A percentile compares a stretch with the other conserved stretches of the same genome.
Evolutionary conservation across 2,329 filamentous ascomycete species (phyloP).

Genomic region (Bipolaris cookei): DNA sequence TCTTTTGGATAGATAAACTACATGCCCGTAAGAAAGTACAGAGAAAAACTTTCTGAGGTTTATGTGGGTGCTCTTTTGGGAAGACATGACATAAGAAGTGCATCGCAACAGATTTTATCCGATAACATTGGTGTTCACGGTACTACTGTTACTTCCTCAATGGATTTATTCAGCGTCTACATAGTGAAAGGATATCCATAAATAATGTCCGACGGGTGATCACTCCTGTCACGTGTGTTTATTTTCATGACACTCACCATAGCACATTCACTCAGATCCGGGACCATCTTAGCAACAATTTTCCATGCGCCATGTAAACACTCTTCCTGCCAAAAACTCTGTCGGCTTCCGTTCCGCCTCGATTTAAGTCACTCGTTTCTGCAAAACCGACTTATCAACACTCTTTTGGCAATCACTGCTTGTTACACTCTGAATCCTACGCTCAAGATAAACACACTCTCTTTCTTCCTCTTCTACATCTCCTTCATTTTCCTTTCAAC

Average conservation of each 20-base stretch:
- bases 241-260: background rate
- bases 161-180: too few species aligned
- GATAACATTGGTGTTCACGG: too few species aligned
- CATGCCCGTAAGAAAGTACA: too few species aligned
- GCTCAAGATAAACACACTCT: background rate
- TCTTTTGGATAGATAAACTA: too few species aligned
- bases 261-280: background rate
- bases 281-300: background rate
- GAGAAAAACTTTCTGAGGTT: too few species aligned
- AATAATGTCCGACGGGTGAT: background rate
- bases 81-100: too few species aligned
- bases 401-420: too few species aligned
- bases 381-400: background rate
- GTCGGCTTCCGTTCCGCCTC: background rate
- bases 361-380: background rate
- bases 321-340: background rate
- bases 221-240: background rate
- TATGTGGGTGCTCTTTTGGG: too few species aligned
- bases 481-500: background rate
- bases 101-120: too few species aligned
- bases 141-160: too few species aligned
- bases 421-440: too few species aligned
- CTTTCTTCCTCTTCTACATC: background rate
- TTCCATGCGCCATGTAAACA: background rate
- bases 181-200: background rate